Evolutionary conservation across 371 early-diverging fungal genomes (phyloP).

Genomic region (Coemansia sp.): DNA sequence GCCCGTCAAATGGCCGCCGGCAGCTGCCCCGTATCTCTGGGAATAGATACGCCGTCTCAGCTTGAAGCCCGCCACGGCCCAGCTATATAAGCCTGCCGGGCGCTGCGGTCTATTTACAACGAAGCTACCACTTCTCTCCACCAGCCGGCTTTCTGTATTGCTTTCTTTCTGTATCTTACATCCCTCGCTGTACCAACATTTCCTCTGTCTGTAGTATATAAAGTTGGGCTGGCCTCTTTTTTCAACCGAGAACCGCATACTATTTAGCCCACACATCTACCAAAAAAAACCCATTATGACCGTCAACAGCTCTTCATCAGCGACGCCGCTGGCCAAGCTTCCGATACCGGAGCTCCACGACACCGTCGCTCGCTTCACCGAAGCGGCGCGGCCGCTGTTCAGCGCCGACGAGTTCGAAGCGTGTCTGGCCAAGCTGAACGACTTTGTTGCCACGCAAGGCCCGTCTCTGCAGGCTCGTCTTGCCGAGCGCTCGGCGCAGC

Average conservation of each 20-base stretch:
- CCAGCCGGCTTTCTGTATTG: background rate
- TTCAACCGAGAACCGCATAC: too few relatives aligned
- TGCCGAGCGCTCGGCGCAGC: slow-evolving; percentile 54
- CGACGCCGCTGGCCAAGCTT: slow-evolving; percentile 66
- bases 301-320: background rate
- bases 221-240: background rate
- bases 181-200: background rate
- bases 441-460: slow-evolving; percentile 76
- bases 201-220: background rate
- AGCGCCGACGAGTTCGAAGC: slow-evolving; percentile 67
- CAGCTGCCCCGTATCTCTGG: background rate
- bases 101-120: background rate
- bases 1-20: background rate
- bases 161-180: background rate
- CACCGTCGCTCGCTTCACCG: slow-evolving; percentile 78
- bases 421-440: slow-evolving; percentile 62
- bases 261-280: too few relatives aligned
- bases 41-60: too few relatives aligned
- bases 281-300: background rate
- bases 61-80: too few relatives aligned
- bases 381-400: slow-evolving; percentile 74
- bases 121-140: background rate
- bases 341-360: slow-evolving; percentile 87
- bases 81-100: slow-evolving; percentile 1
- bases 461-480: slow-evolving; percentile 83